Base-by-base conservation (phyloP, 1,284 basidiomycete species). In the Entoloma clypeatum region DNA sequence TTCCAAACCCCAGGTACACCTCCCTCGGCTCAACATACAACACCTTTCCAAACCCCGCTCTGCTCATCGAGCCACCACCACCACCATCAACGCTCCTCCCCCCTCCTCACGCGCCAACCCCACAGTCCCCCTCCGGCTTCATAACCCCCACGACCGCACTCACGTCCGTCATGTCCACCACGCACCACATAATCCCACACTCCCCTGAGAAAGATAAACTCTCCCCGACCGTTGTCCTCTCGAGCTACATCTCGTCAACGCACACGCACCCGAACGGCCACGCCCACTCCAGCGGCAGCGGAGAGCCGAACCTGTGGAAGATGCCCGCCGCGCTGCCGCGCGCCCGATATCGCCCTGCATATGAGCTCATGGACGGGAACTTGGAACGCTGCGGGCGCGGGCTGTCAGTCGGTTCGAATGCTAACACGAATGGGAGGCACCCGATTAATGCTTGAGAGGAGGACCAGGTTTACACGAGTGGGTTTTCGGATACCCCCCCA, bases 11-110 rank as follows among this genome's bases (percentile, higher is more conserved):
- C 49, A 94, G 92, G 22, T 99, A 96, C 63, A 99, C 96, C 0
- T 96, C 92, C 3, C 76, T 99, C 10, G 95, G 96, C 16, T 96
- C 92, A 11, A 94, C 89, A 1, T 90, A 81, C 65, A 97, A 98
- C 65, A 98, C 96, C 0, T 84, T 83, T 54, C 92, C 82, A 0
- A 99, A 99, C 56, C 95, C 95, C 1, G 76, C 86, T 0, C 74
- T 96, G 5, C 69, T 73, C 17, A 65, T 79, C 43, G 44, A 48
- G 36, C 57, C 55, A 35, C 56, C 44, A 49, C 52, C 36, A 38
- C 53, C 34, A 28, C 44, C 25, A 21, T 28, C 25, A 33, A 24
- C 10, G 17, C 44, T 18, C 18, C 26, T 19, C 7, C 26, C 39
- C 13, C 31, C 43, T n/a, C n/a, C n/a, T n/a, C n/a, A n/a, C n/a